These are phyloP conservation scores for Pichia rugopelliculosa DNA, from an alignment of 805 yeast genomes.

Conservation along the genomic window DNA sequence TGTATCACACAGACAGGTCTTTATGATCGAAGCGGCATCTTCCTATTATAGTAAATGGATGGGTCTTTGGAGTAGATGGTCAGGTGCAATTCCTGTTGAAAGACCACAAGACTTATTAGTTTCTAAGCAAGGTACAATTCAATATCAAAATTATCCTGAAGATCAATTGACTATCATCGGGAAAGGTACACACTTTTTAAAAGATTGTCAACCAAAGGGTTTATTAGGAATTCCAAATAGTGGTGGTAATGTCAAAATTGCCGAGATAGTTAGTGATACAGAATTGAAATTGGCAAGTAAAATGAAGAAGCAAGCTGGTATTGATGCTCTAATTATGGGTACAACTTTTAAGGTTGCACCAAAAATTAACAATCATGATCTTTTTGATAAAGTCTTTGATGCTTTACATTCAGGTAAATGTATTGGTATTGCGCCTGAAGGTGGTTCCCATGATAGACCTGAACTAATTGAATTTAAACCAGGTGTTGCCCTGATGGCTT, in stretches of 20 bases:
- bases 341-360: conserved; percentile 62
- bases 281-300: conserved; percentile 62
- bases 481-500: conserved; percentile 96
- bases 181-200: conserved; percentile 55
- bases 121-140: conserved; percentile 53
- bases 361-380: conserved; percentile 73
- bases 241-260: conserved; percentile 67
- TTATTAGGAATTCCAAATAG: conserved; percentile 71
- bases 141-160: conserved; percentile 36
- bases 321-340: conserved; percentile 40
- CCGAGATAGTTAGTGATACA: conserved; percentile 62
- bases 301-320: conserved; percentile 47
- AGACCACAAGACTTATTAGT: conserved; percentile 80
- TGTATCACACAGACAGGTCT: conserved; percentile 59
- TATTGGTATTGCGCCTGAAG: conserved; percentile 94
- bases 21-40: conserved; percentile 79
- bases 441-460: conserved; percentile 97
- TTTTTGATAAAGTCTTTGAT: conserved; percentile 74
- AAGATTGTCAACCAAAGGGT: conserved; percentile 58
- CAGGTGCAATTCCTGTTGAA: conserved; percentile 82
- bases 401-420: conserved; percentile 67
- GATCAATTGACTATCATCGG: conserved; percentile 61
- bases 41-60: conserved; percentile 62
- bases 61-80: conserved; percentile 67
- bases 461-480: conserved; percentile 89